phyloP scores from a whole-genome alignment of 352 stramenopile species.

The Nothophytophthora sp. region DNA sequence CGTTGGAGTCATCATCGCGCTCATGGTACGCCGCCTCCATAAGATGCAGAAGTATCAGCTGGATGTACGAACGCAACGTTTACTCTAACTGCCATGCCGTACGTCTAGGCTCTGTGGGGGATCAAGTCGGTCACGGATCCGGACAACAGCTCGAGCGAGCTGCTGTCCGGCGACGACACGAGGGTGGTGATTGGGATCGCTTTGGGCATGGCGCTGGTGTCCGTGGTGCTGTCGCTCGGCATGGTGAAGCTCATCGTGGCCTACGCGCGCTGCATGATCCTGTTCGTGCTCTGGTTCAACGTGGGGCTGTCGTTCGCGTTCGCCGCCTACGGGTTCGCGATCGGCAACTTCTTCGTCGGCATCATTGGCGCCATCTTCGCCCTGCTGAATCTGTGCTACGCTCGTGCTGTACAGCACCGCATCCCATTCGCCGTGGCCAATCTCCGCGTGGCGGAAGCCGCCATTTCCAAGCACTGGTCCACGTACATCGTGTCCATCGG shows the following conservation, averaged over 20 bases:
- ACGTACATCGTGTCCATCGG: conserved; percentile 88
- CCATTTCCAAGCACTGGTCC: conserved; percentile 89
- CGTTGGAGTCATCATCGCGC: conserved; percentile 67
- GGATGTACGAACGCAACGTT: no score
- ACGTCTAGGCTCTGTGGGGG: conserved; percentile 52
- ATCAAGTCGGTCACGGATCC: conserved; percentile 56
- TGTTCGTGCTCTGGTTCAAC: conserved; percentile 88
- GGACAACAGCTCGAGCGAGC: conserved; percentile 37
- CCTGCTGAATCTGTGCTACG: conserved; percentile 86
- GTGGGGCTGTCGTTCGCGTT: conserved; percentile 69
- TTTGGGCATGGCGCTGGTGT: conserved; percentile 55
- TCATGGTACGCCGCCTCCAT: conserved; percentile 56
- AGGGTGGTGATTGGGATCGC: conserved; percentile 57
- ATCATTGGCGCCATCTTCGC: conserved; percentile 65
- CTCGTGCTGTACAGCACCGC: conserved; percentile 78
- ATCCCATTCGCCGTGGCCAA: conserved; percentile 96
- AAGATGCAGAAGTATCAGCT: no score
- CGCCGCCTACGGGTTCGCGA: conserved; percentile 66
- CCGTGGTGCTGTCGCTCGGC: conserved; percentile 57
- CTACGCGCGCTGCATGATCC: conserved; percentile 82
- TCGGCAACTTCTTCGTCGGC: conserved; percentile 69
- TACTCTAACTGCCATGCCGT: no score
- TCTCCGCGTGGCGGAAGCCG: conserved; percentile 84
- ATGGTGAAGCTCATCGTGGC: conserved; percentile 83
- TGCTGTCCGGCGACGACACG: conserved; percentile 61